Base-by-base conservation (phyloP, 352 stramenopile genomes). In the Bremia lactucae region DNA sequence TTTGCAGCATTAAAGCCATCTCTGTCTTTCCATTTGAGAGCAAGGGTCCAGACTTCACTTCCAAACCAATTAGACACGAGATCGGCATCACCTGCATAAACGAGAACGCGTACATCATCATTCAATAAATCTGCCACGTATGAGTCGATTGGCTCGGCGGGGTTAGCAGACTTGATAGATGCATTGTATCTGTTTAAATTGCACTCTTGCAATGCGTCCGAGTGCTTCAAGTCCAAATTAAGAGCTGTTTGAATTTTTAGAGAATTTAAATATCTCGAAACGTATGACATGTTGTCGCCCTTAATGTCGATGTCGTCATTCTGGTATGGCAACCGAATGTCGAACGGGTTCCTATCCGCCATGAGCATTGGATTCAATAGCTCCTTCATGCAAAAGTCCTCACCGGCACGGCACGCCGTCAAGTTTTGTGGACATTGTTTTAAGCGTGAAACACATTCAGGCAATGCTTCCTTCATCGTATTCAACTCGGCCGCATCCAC, bases 1-100 rank as follows among this genome's bases (percentile, higher is more conserved):
- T 42, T 20, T 3, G 59, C 76, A 3, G 44, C 53, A 25, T 91
- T 84, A 65, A 97, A 98, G 9, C 75, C 64, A 8, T 60, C 46
- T 55, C 87, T 79, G 33, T 94, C 88, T 19, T 51, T 72, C 95
- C 95, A 98, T 21, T 97, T 75, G 28, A 98, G 63, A 4, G 53
- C 73, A 19, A 87, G 59, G 0, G 89, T 96, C 94, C 93, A 98
- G 19, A 92, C 93, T 46, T 96, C 53, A 55, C 98, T 98, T 16
- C 95, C 95, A 31, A 97, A 57, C 72, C 95, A 98, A 59, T 98
- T 98, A 68, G 87, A 97, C 60, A 98, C 97, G 49, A 97, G 95
- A 60, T 98, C 95, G 7, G 88, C 72, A 63, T 98, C 95, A 38
- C 95, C 95, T 16, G 91, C 88, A 66, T 98, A 98, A 54, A 98